phyloP scores from a whole-genome alignment of 768 basidiomycete genomes.

The Clavaria fumosa region DNA sequence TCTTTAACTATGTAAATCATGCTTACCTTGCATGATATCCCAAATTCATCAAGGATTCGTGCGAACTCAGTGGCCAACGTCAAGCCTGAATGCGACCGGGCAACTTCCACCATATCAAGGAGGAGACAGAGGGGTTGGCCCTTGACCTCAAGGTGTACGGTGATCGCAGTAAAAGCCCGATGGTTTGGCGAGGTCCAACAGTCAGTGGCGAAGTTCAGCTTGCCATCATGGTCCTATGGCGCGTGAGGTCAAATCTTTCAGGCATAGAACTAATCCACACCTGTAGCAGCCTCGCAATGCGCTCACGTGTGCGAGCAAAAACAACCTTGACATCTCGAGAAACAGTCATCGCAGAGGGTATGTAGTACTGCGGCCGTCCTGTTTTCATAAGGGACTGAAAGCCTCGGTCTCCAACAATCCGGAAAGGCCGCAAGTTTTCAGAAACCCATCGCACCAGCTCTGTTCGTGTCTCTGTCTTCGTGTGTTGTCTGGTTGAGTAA shows the following conservation, averaged over 20 bases:
- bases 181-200: conserved; percentile 7
- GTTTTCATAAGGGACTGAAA: conserved; percentile 22
- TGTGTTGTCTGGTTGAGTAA: conserved; percentile 18
- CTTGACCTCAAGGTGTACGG: conserved; percentile 19
- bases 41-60: conserved; percentile 20
- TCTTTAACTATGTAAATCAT: not conserved
- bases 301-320: conserved; percentile 11
- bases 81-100: conserved; percentile 20
- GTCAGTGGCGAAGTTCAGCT: conserved; percentile 16
- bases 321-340: conserved; percentile 19
- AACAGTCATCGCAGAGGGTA: conserved; percentile 22
- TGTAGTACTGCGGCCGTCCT: conserved; percentile 19
- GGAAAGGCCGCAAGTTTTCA: conserved; percentile 19
- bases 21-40: conserved; percentile 20
- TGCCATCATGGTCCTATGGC: conserved; percentile 15
- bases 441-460: conserved; percentile 23
- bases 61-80: conserved; percentile 23
- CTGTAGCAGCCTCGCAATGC: conserved; percentile 18
- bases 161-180: not conserved
- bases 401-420: conserved; percentile 19
- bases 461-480: conserved; percentile 14
- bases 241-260: not conserved
- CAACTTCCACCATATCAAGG: conserved; percentile 25
- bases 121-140: conserved; percentile 15
- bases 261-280: not conserved